Conservation (phyloP, 108 stramenopile species). For the Licmophora abbreviata region DNA sequence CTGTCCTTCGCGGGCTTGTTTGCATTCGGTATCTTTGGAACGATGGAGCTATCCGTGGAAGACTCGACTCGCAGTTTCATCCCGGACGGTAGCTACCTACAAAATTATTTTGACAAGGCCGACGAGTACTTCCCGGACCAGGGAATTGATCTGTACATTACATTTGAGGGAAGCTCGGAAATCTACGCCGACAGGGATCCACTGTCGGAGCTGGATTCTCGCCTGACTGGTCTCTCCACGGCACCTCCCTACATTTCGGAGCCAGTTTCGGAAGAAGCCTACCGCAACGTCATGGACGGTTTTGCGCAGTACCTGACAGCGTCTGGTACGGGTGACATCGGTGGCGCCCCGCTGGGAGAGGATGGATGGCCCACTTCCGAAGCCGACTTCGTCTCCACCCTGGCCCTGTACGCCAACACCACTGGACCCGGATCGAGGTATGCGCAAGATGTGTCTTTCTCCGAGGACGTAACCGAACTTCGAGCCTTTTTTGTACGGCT, state of each 20-base stretch:
- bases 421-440: constrained; percentile 34
- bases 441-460: constrained; percentile 32
- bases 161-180: constrained; percentile 30
- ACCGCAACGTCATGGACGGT: constrained; percentile 50
- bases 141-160: constrained; percentile 30
- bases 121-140: constrained; percentile 38
- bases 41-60: constrained; percentile 42
- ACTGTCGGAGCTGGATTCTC: constrained; percentile 31
- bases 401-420: constrained; percentile 18
- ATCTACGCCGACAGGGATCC: constrained; percentile 35
- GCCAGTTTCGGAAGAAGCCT: constrained; percentile 28
- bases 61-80: constrained; percentile 60
- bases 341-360: constrained; percentile 24
- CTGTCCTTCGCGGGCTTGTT: constrained; percentile 37
- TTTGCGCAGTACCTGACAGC: constrained; percentile 21
- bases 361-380: constrained; percentile 49
- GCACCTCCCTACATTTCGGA: constrained; percentile 59
- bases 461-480: constrained; percentile 16
- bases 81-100: constrained; percentile 65
- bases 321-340: constrained; percentile 16
- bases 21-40: constrained; percentile 40
- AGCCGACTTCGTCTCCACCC: constrained; percentile 30
- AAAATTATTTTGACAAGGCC: constrained; percentile 36
- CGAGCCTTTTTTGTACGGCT: constrained; percentile 34
- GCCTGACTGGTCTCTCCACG: constrained; percentile 26